Evolutionary conservation across 1,284 basidiomycete genomes (phyloP), one percentile per base, ranked within the genome.

Genomic region (Xerocomus amazonicus): DNA sequence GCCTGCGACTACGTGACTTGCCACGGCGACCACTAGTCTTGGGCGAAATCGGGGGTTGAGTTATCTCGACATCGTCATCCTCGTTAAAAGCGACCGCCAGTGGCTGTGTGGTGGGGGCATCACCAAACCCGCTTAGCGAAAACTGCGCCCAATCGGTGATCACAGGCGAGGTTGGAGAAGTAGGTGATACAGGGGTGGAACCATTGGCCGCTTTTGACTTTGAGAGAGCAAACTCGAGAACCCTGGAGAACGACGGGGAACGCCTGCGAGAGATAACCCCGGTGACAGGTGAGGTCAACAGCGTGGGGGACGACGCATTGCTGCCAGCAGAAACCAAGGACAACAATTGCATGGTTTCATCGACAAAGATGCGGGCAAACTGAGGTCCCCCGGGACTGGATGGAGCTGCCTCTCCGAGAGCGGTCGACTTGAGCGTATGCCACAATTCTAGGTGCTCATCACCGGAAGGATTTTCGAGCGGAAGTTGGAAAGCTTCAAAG

Each of bases 41-140:
- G 48, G 44, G 59, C 2, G 56, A 55, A 9, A 50, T 6, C 3
- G 55, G 63, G 1, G 83, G 80, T 2, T 66, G 59, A 3, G 83
- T 84, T 16, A 77, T 73, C 60, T 87, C 85, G 14, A 81, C 56
- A 51, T 87, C 85, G 29, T 72, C 82, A 32, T 72, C 59, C 47
- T 72, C 59, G 47, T 83, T 79, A 39, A 81, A 65, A 14, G 85
- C 72, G 0, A 81, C 67, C 10, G 79, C 78, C 5, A 89, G 74
- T 23, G 79, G 76, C 13, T 69, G 69, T 6, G 70, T 67, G 0
- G 71, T 56, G 1, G 64, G 57, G 5, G 67, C 65, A 35, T 79
- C 75, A 13, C 78, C 75, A 60, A 89, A 89, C 2, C 86, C 87
- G 1, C 76, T 69, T 1, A 75, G 68, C 0, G 84, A 81, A 64